Evolutionary conservation across 2,329 filamentous ascomycete genomes (phyloP), one percentile per base, ranked within the genome.

Genomic region (Rutstroemia sp.): DNA sequence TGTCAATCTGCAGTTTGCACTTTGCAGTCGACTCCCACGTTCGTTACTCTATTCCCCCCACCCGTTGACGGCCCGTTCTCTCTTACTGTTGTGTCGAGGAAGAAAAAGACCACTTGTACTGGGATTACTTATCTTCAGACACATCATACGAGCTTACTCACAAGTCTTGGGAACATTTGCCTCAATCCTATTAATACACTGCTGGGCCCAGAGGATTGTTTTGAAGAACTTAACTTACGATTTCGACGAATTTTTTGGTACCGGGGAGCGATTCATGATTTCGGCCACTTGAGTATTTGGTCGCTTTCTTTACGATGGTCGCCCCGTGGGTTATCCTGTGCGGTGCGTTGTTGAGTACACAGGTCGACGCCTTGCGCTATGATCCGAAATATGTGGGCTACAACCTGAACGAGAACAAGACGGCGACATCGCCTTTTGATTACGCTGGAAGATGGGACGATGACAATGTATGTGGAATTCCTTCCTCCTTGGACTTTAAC

Each of bases 381-480:
- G 50, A 58, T 3, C 14, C 25, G 52, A 4, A 58, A 14, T 56
- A 25, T 39, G 58, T 50, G 34, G 55, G 54, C 21, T 59, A 52
- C n/a, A 59, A 59, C 63, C 71, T 86, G 59, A 86, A 86, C 67
- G 73, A 74, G 60, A 85, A 86, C 67, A 65, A 77, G 62, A 71
- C 73, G 47, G 81, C 83, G n/a, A 74, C 66, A 8, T 68, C 76
- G 51, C 80, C 82, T 2, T 70, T 79, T 39, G 75, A 86, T 46
- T 87, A 86, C 67, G 78, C 71, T 66, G 77, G 81, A 58, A 70
- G 75, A 71, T 78, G 80, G 78, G 71, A 70, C n/a, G 71, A 49
- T 54, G 71, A 70, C n/a, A 71, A 49, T 54, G 54, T 50, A 50
- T 16, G 56, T 54, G 14, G 12, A 38, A 14, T 8, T 10, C 14